These are phyloP conservation scores for Musa beccarii DNA, from an alignment of 176 grass and related monocot genomes.

Conservation along the genomic window DNA sequence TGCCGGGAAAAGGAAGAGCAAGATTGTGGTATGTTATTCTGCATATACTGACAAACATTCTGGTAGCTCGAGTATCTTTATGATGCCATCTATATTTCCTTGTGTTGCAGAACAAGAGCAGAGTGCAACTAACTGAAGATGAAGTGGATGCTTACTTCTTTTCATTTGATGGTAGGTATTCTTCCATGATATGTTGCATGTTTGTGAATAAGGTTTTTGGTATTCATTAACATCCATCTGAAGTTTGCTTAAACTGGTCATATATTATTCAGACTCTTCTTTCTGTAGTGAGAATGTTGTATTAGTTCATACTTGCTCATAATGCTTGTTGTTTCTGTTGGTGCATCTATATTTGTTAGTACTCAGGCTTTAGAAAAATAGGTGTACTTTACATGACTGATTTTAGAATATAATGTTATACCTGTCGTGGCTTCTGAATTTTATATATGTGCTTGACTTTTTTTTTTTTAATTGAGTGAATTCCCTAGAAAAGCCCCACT, in stretches of 20 bases:
- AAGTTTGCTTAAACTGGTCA: background rate
- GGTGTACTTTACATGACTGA: background rate
- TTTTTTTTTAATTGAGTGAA: no score
- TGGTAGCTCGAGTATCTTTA: constrained; percentile 1
- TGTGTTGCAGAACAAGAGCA: constrained; percentile 41
- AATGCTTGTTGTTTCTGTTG: background rate
- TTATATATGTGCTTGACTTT: no score
- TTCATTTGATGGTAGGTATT: constrained; percentile 68
- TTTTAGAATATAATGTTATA: background rate
- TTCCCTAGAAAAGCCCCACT: no score
- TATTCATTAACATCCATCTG: background rate
- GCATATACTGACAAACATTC: background rate
- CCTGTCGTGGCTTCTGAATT: background rate
- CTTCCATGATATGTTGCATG: constrained; percentile 1
- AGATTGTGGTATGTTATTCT: constrained; percentile 37
- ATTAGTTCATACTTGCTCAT: background rate
- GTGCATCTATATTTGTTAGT: background rate
- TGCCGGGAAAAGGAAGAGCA: constrained; percentile 36
- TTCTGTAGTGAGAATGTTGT: background rate
- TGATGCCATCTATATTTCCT: constrained; percentile 10
- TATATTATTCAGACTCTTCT: background rate
- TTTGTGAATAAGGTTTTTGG: background rate
- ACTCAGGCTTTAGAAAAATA: background rate
- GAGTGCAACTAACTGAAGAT: constrained; percentile 82
- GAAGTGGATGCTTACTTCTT: constrained; percentile 83